Evolutionary conservation across 139 green algal species (phyloP).

Genomic region (Edaphochlamys debaryana): DNA sequence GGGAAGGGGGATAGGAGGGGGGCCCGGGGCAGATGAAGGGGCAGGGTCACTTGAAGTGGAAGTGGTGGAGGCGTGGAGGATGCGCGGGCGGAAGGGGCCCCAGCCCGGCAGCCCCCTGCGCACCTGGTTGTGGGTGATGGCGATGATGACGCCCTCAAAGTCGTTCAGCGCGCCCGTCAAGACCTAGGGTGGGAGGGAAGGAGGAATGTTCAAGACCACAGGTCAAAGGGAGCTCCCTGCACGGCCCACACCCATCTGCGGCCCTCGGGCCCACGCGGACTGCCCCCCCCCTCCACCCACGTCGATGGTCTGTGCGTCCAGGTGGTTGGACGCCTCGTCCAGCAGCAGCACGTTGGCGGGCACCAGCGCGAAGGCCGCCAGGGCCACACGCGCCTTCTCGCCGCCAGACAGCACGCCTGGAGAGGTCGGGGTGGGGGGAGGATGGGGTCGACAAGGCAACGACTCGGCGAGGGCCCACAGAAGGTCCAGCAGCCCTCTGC

Average conservation of each 20-base stretch:
- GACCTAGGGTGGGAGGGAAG: slow-evolving; percentile 8
- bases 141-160: slow-evolving; percentile 66
- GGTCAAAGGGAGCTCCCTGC: too few species aligned
- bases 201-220: background rate
- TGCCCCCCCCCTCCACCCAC: slow-evolving; percentile 23
- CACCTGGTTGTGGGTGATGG: slow-evolving; percentile 67
- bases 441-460: background rate
- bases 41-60: background rate
- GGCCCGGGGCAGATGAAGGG: background rate
- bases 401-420: slow-evolving; percentile 65
- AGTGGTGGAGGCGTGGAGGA: too few species aligned
- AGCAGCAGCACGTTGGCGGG: slow-evolving; percentile 80
- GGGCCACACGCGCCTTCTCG: slow-evolving; percentile 78
- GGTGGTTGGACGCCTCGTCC: slow-evolving; percentile 84
- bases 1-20: slow-evolving; percentile 17
- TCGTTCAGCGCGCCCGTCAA: slow-evolving; percentile 52
- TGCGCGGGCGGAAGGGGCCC: too few species aligned
- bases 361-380: slow-evolving; percentile 74
- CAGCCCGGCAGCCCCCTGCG: too few species aligned
- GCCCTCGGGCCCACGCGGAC: too few species aligned
- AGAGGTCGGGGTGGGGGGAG: background rate
- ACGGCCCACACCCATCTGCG: too few species aligned
- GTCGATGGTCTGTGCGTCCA: slow-evolving; percentile 75
- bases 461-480: background rate
- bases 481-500: too few species aligned